Evolutionary conservation across 306 rosid species (phyloP).

Genomic region (Vicia sativa): DNA sequence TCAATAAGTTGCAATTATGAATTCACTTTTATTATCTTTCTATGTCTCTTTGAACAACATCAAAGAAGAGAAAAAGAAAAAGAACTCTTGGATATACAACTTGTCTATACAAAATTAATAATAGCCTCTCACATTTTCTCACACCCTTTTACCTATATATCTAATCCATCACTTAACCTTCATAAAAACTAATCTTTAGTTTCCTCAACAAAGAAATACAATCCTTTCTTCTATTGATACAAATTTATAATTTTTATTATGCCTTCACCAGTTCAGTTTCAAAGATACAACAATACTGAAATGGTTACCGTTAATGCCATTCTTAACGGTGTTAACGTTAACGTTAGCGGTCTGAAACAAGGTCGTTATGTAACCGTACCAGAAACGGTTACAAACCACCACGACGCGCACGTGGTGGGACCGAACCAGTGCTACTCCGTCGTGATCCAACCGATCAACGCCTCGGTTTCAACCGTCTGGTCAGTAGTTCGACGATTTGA

Average conservation of each 20-base stretch:
- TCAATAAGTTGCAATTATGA: constrained; percentile 18
- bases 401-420: constrained; percentile 51
- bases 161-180: background rate
- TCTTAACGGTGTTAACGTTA: constrained; percentile 42
- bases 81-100: constrained; percentile 17
- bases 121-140: constrained; percentile 32
- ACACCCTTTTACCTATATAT: constrained; percentile 11
- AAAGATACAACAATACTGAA: constrained; percentile 56
- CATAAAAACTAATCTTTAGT: constrained; percentile 21
- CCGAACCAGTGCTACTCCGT: constrained; percentile 76
- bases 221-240: too few relatives aligned
- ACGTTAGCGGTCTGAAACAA: constrained; percentile 49
- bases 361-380: constrained; percentile 31
- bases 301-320: constrained; percentile 36
- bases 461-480: constrained; percentile 79
- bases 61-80: constrained; percentile 4
- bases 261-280: constrained; percentile 77
- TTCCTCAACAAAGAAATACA: background rate
- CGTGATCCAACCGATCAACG: constrained; percentile 71
- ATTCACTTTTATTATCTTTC: constrained; percentile 6
- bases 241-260: constrained; percentile 16
- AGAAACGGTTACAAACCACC: constrained; percentile 54
- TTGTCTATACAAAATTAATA: constrained; percentile 29
- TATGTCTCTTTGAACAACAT: constrained; percentile 2
- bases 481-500: constrained; percentile 83